A percentile compares a stretch with the other conserved stretches of the same genome.
Evolutionary conservation across 331 rosid species (phyloP).

Genomic region (Malus hybrid): DNA sequence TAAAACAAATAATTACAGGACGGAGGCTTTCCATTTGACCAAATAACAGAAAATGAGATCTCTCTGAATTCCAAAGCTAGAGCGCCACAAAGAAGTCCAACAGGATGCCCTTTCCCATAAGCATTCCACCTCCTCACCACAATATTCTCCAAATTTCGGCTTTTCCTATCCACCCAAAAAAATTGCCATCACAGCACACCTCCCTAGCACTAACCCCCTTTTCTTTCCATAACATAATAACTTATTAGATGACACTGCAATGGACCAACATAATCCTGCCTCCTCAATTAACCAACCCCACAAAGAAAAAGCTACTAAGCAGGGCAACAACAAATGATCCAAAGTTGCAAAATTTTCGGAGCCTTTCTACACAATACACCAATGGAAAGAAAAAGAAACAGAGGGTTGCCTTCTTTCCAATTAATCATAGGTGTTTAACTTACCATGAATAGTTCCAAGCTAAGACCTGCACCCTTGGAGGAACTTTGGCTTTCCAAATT

Average conservation of each 20-base stretch:
- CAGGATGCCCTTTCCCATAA: neutral
- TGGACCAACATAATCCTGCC: neutral
- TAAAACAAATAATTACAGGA: neutral
- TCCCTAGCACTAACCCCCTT: neutral
- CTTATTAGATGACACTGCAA: neutral
- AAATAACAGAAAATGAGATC: neutral
- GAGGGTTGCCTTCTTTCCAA: too few species aligned
- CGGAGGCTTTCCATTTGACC: neutral
- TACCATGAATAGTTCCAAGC: too few species aligned
- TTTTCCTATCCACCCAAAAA: neutral
- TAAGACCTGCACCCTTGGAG: too few species aligned
- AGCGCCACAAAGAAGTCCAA: neutral
- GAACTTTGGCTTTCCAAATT: too few species aligned
- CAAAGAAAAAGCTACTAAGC: neutral
- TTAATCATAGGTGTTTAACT: too few species aligned
- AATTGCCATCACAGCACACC: neutral
- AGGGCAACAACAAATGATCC: neutral
- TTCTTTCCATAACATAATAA: neutral
- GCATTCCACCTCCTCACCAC: neutral
- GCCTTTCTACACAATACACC: too few species aligned
- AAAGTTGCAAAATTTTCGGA: neutral
- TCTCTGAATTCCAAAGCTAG: neutral
- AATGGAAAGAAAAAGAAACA: too few species aligned
- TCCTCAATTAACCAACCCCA: neutral
- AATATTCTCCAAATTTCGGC: neutral